Base-by-base conservation (phyloP, 495 filamentous ascomycete genomes). In the Talaromyces thailandensis region DNA sequence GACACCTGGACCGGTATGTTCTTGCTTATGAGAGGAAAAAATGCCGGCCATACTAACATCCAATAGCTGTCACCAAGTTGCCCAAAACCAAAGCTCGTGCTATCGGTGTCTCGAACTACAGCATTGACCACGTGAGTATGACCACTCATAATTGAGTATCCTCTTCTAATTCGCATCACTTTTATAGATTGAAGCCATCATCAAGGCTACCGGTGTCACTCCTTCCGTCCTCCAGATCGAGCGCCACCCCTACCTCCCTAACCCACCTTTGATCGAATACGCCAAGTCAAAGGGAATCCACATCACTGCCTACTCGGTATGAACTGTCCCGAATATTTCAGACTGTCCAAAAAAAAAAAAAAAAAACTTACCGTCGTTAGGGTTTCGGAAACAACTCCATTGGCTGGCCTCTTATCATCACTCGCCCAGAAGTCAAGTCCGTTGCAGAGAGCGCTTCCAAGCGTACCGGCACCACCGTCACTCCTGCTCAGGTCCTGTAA, bases 61-160 rank as follows among this genome's bases (percentile, higher is more conserved):
- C 14, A 52, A 56, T 53, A 75, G 79, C 79, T 63, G 76, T 82
- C 75, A 79, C 68, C 62, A 68, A 80, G 72, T 76, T 82, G 53
- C 76, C 77, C 69, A 81, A 82, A 71, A 70, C 62, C 73, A 82
- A 82, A 72, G 73, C 68, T 57, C 76, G 79, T 57, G 68, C 78
- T 64, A 68, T 82, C 53, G 79, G 78, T 75, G 79, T 82, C 29
- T 82, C 79, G 63, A 82, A 81, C 76, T 76, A 75, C 69, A 75
- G 63, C 37, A 73, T 78, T 35, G 66, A 73, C 52, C 74, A 80
- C 66, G 76, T 79, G 68, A 26, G 76, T 73, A 26, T 40, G n/a
- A 18, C 3, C 28, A 31, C 14, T 9, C 50, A 25, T 3, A 7
- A 1, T 2, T 35, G 31, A 16, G 4, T 28, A 23, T 4, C 18